Conservation (phyloP, 129 eudicot species). For the Tanacetum coccineum region DNA sequence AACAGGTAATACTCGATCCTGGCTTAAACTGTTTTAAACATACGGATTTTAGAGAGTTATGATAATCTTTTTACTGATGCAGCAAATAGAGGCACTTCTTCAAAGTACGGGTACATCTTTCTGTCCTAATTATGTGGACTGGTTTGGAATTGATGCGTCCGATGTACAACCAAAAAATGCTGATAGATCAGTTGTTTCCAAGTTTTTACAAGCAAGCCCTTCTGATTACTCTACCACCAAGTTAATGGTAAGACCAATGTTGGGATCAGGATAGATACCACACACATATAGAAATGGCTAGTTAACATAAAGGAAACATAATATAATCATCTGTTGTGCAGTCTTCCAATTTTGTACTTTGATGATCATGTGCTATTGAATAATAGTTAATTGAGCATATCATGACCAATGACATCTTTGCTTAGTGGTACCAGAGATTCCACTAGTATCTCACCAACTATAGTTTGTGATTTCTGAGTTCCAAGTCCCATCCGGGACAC, state of each 20-base stretch:
- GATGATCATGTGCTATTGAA: not conserved
- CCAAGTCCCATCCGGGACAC: too few species aligned
- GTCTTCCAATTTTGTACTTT: not conserved
- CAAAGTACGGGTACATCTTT: constrained; percentile 72
- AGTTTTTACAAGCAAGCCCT: constrained; percentile 75
- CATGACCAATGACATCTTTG: not conserved
- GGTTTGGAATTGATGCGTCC: constrained; percentile 71
- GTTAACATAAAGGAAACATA: not conserved
- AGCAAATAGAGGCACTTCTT: constrained; percentile 97
- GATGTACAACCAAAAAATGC: constrained; percentile 58
- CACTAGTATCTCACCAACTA: too few species aligned
- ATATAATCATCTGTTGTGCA: not conserved
- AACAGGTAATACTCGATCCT: constrained; percentile 46
- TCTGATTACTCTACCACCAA: constrained; percentile 73
- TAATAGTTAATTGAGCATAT: not conserved
- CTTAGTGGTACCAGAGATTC: too few species aligned
- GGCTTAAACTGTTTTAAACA: not conserved
- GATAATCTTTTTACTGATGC: constrained; percentile 26
- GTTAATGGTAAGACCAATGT: constrained; percentile 50
- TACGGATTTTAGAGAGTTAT: constrained; percentile 7
- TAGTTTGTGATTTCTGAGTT: too few species aligned
- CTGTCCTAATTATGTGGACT: constrained; percentile 73
- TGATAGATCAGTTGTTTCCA: constrained; percentile 62
- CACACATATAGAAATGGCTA: not conserved
- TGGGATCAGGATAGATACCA: not conserved